Base-by-base conservation (phyloP, 2,329 filamentous ascomycete genomes). In the Neofusicoccum laricinum region DNA sequence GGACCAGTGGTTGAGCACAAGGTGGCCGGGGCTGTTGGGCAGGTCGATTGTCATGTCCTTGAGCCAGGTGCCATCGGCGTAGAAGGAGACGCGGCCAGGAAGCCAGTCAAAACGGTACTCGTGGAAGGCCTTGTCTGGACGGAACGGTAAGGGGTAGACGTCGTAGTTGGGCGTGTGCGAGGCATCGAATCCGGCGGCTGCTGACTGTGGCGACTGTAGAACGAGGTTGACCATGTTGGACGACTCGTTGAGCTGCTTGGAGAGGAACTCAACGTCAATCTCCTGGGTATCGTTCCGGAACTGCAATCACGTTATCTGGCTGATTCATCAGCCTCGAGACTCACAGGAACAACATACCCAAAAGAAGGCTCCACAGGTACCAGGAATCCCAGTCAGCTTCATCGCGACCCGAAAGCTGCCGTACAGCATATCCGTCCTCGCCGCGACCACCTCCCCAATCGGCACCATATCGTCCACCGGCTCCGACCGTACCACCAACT, bases 61-160 rank as follows among this genome's bases (percentile, higher is more conserved):
- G 14, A 92, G 77, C 10, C 82, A 75, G 8, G 76, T 64, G 48
- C 85, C 85, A 73, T 93, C 90, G 1, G 86, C 88, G 71, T 88
- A 92, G 76, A 92, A 93, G 11, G 84, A 73, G 8, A 93, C 88
- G 0, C 79, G 79, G 0, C 80, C 81, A 0, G 85, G 82, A 15
- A 87, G 74, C 78, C 90, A 93, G 76, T 94, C 91, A 74, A 93
- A 89, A 41, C 91, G 88, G 72, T 93, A 93, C 76, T 93, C 90
- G 76, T 93, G 90, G 71, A 90, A 91, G 45, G 73, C 84, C 0
- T 76, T 72, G 0, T 87, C 86, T 0, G 90, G 89, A 67, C 89
- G 80, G 76, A 93, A 93, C 0, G 84, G 81, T 1, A 93, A 80
- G 55, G 85, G 78, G 34, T 85, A 78, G 43, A 84, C 78, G 63